phyloP scores from a whole-genome alignment of 352 stramenopile species.

The Phytopythium helicoides region DNA sequence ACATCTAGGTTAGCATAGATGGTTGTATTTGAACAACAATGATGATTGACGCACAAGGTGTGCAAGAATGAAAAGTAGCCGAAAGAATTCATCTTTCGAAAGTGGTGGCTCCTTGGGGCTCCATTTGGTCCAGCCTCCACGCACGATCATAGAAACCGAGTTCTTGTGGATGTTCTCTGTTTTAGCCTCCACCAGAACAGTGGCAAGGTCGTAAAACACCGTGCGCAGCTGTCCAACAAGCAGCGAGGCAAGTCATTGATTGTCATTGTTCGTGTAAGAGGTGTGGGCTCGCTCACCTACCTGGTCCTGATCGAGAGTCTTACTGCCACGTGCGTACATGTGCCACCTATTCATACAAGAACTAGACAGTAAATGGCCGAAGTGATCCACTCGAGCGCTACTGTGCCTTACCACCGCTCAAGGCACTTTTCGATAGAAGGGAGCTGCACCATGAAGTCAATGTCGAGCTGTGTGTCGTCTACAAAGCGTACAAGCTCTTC shows the following conservation, averaged over 20 bases:
- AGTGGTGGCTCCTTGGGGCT: conserved; percentile 51
- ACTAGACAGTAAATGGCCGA: not conserved
- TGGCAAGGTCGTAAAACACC: conserved; percentile 71
- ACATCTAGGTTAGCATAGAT: not conserved
- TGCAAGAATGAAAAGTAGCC: conserved; percentile 66
- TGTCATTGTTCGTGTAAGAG: too few species aligned
- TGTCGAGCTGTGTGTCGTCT: conserved; percentile 71
- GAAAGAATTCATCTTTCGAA: conserved; percentile 53
- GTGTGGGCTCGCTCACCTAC: conserved; percentile 14
- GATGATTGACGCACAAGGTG: conserved; percentile 49
- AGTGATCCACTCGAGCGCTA: not conserved
- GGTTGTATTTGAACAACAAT: too few species aligned
- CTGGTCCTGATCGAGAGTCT: conserved; percentile 47
- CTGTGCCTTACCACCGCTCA: conserved; percentile 47
- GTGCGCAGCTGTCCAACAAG: conserved; percentile 39
- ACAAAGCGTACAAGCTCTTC: conserved; percentile 70
- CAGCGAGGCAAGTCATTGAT: conserved; percentile 1
- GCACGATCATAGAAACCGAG: conserved; percentile 75
- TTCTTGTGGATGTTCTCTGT: conserved; percentile 80
- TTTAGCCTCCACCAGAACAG: conserved; percentile 72
- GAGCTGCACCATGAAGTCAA: conserved; percentile 82
- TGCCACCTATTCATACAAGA: conserved; percentile 29
- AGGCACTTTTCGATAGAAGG: conserved; percentile 82
- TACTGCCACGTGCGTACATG: conserved; percentile 40
- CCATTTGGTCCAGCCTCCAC: conserved; percentile 69